Base-by-base conservation (phyloP, 2,329 filamentous ascomycete species). In the Ophidiomyces ophidiicola region DNA sequence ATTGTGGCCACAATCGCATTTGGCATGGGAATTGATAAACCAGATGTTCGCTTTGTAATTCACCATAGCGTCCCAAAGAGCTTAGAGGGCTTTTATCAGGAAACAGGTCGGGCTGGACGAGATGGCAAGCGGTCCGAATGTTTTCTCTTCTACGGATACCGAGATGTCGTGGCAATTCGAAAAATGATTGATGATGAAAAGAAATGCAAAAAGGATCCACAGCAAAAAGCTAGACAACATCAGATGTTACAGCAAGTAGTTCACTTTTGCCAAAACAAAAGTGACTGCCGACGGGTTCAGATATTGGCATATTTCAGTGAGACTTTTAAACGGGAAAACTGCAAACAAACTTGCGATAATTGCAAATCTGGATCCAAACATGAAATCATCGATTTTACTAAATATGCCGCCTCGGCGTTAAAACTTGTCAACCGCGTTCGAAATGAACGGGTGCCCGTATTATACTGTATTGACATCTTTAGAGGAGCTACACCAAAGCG, bases 1-100 rank as follows among this genome's bases (percentile, higher is more conserved):
- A 92, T 98, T 30, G 90, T 98, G 35, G 92, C 90, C 14, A 98
- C 90, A 0, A 96, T 98, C 58, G 90, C 90, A 17, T 98, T 98
- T 56, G 90, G 90, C 5, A 98, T 98, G 90, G 90, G 90, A n/a
- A 98, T 98, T 48, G 90, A 98, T 66, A 98, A 98, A 59, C 76
- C 87, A 0, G 82, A 98, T 56, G 90, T 98, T 33, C 82, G 90
- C 19, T 98, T 93, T 56, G 90, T 98, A 23, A 84, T 98, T 28
- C 92, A 98, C 55, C 80, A 93, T 52, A 82, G 78, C 30, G 70
- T 98, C 4, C 90, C 90, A 1, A 96, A 98, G 61, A 94, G 85
- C 51, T 66, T 98, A 39, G 90, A 98, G 62, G 90, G 90, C 0
- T 98, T 98, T 59, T 98, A 98, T 54, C 90, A 98, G 57, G 90